These are phyloP conservation scores for Trichoderma endophyticum DNA, from an alignment of 2,329 filamentous ascomycete species.

Conservation along the genomic window DNA sequence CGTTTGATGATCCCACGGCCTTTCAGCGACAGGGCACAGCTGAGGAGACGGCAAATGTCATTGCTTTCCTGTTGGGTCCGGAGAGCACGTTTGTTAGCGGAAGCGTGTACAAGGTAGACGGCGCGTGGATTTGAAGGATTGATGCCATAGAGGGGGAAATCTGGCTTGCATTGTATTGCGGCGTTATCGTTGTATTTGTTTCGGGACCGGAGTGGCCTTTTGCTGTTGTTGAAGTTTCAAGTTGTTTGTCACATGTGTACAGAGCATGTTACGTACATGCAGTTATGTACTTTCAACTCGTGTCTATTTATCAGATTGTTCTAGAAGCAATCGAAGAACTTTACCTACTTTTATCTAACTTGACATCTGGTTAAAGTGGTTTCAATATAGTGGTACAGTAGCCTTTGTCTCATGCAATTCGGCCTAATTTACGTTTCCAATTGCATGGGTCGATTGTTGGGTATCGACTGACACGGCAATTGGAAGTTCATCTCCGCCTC, in stretches of 20 bases:
- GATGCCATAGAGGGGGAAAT: neutral
- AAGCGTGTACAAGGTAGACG: slow-evolving; percentile 44
- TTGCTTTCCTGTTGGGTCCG: slow-evolving; percentile 47
- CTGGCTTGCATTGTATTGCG: slow-evolving; percentile 10
- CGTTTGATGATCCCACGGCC: slow-evolving; percentile 42
- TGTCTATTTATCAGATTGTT: neutral
- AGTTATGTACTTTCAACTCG: neutral
- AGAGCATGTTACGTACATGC: neutral
- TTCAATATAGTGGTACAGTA: neutral
- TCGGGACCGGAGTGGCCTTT: neutral
- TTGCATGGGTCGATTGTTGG: neutral
- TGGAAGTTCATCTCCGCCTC: neutral
- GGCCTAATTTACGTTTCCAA: neutral
- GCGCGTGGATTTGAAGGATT: slow-evolving; percentile 35
- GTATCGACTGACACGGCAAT: neutral
- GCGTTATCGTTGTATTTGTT: neutral
- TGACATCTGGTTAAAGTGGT: neutral
- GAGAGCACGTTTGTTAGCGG: slow-evolving; percentile 47
- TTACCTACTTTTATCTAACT: neutral
- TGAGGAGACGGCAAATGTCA: slow-evolving; percentile 46
- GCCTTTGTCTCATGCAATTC: neutral
- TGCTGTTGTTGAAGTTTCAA: neutral
- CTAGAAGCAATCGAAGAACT: neutral
- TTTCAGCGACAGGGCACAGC: slow-evolving; percentile 44
- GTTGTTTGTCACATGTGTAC: neutral